phyloP scores from a whole-genome alignment of 495 filamentous ascomycete species.

The Aspergillus biplanus region DNA sequence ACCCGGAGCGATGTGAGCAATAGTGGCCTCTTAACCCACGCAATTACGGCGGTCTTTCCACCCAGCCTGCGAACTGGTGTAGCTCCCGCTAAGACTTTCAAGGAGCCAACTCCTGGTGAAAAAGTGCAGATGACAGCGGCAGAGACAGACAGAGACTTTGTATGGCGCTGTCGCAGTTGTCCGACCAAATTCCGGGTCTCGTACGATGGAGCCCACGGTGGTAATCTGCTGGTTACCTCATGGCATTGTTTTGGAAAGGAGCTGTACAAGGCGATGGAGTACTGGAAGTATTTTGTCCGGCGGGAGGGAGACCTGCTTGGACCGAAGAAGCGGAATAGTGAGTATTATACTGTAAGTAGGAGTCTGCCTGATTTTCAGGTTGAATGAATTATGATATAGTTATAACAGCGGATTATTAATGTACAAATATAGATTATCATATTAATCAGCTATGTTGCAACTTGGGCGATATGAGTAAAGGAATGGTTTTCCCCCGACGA shows the following conservation, averaged over 20 bases:
- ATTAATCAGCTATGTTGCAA: neutral
- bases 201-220: neutral
- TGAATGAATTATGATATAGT: neutral
- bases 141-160: neutral
- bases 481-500: no score
- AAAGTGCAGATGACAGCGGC: slow-evolving; percentile 5
- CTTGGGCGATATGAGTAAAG: no score
- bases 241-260: slow-evolving; percentile 19
- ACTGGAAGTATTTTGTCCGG: slow-evolving; percentile 16
- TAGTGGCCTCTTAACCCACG: slow-evolving; percentile 5
- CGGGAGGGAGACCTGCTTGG: slow-evolving; percentile 5
- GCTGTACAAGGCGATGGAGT: slow-evolving; percentile 5
- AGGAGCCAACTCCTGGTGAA: neutral
- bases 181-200: slow-evolving; percentile 15
- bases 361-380: slow-evolving; percentile 10
- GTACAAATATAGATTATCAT: neutral
- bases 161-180: slow-evolving; percentile 15
- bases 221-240: neutral
- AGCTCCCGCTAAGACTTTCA: neutral
- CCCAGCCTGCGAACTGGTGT: neutral
- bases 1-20: neutral
- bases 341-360: neutral
- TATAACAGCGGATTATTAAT: neutral
- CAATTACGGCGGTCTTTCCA: slow-evolving; percentile 1
- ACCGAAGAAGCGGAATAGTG: slow-evolving; percentile 16